These are phyloP conservation scores for Ilyonectria sp. DNA, from an alignment of 2,329 filamentous ascomycete species.

Conservation along the genomic window DNA sequence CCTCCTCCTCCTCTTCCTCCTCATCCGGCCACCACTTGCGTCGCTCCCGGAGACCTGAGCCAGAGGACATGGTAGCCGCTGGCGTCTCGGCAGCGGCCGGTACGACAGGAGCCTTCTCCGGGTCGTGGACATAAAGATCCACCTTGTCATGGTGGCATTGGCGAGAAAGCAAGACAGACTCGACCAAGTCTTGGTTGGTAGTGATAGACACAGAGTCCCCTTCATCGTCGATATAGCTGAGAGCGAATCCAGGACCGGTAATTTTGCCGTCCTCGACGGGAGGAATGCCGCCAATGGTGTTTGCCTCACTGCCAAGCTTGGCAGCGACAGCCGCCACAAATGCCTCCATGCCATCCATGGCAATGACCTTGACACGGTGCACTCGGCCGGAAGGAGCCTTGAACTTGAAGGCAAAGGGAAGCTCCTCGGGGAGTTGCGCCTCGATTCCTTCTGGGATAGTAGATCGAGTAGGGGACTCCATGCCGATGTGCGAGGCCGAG, in stretches of 20 bases:
- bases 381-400: slow-evolving; percentile 96
- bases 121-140: slow-evolving; percentile 96
- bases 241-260: slow-evolving; percentile 83
- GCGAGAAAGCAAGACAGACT: slow-evolving; percentile 89
- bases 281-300: slow-evolving; percentile 86
- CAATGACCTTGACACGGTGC: slow-evolving; percentile 88
- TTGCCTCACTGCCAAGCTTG: slow-evolving; percentile 89
- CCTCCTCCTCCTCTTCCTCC: slow-evolving; percentile 65
- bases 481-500: slow-evolving; percentile 92
- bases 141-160: slow-evolving; percentile 89
- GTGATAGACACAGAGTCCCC: slow-evolving; percentile 98
- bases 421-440: slow-evolving; percentile 73
- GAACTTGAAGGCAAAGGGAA: slow-evolving; percentile 98
- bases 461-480: slow-evolving; percentile 82
- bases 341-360: slow-evolving; percentile 84
- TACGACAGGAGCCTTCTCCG: slow-evolving; percentile 85
- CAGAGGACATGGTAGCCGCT: slow-evolving; percentile 66
- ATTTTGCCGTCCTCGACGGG: slow-evolving; percentile 85
- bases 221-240: slow-evolving; percentile 97
- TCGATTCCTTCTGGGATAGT: slow-evolving; percentile 66
- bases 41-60: slow-evolving; percentile 65
- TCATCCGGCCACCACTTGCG: slow-evolving; percentile 73
- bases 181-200: slow-evolving; percentile 91
- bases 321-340: slow-evolving; percentile 83
- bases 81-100: slow-evolving; percentile 62